Base-by-base conservation (phyloP, 2,329 filamentous ascomycete genomes). In the Zymoseptoria brevis region DNA sequence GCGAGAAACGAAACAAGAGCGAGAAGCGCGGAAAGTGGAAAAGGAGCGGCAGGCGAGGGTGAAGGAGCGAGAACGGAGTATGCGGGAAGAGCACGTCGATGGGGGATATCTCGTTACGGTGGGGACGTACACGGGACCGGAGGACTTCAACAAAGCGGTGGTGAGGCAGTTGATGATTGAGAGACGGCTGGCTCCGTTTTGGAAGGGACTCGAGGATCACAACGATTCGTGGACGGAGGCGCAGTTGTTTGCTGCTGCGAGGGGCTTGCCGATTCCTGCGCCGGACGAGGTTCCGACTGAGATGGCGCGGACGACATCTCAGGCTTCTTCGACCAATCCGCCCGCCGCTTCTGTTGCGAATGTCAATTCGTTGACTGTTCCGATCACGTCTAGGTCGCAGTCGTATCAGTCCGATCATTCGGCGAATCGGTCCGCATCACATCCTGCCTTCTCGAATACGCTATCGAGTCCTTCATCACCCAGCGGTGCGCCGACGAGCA, bases 101-200 rank as follows among this genome's bases (percentile, higher is more conserved):
- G 94, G 94, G 19, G 94, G 94, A 21, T 99, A 87, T 76, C 77
- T 99, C 53, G 94, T 99, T 30, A 99, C 94, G 0, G 84, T 96
- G 71, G 94, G 94, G 41, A 89, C 92, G 54, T 99, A 99, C 71
- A 93, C 90, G 21, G 92, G 93, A 0, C 79, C 85, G 0, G 94
- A 99, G 75, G 94, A 99, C 75, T 99, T 93, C 73, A 96, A 85
- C 79, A 97, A 97, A 74, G 77, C 83, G 19, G 79, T 90, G 53
- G 93, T 97, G 58, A 85, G 94, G 66, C 92, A 96, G 73, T 78
- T 99, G 57, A 93, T 97, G 93, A 91, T 99, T 72, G 94, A 99
- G 75, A 84, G 94, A 66, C 87, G 88, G 62, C 76, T 99, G 62
- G 94, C 94, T 50, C 94, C 94, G 0, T 99, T 99, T 74, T 99